phyloP scores from a whole-genome alignment of 108 stramenopile species.

The Schizochytrium sp. region DNA sequence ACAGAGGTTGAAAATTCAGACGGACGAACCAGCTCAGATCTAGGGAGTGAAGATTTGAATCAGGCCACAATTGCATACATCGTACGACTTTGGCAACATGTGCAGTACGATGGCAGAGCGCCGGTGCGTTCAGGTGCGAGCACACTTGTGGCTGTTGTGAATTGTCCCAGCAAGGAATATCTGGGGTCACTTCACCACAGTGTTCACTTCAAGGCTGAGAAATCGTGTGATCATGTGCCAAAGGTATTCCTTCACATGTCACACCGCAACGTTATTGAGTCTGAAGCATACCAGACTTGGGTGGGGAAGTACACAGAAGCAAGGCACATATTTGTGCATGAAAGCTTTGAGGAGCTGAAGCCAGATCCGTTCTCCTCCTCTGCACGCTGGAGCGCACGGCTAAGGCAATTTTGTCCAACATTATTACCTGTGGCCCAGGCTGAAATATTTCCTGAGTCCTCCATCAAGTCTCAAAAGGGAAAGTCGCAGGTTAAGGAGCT shows the following conservation, averaged over 20 bases:
- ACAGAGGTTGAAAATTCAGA: too few species aligned
- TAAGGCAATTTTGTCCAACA: background rate
- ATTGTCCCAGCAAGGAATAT: background rate
- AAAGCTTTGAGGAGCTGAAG: background rate
- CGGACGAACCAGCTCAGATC: too few species aligned
- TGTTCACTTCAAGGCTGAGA: background rate
- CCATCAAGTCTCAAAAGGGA: background rate
- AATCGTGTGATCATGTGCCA: background rate
- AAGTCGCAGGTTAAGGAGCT: background rate
- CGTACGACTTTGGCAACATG: background rate
- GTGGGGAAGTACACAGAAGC: background rate
- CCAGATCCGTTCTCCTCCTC: conserved; percentile 50
- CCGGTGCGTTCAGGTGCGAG: background rate
- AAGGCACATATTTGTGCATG: conserved; percentile 26
- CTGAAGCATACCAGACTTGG: background rate
- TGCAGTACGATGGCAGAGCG: conserved; percentile 23
- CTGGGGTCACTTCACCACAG: background rate
- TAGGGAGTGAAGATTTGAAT: background rate
- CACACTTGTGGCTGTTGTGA: background rate
- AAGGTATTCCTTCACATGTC: background rate
- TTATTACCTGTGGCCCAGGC: background rate
- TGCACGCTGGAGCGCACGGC: background rate
- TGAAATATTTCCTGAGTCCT: background rate
- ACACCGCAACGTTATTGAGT: background rate
- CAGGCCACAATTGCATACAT: background rate